Percentiles rank a stretch among this genome's conserved stretches.
Evolutionary conservation across 768 basidiomycete species (phyloP).

Genomic region (Coprinellus micaceus): DNA sequence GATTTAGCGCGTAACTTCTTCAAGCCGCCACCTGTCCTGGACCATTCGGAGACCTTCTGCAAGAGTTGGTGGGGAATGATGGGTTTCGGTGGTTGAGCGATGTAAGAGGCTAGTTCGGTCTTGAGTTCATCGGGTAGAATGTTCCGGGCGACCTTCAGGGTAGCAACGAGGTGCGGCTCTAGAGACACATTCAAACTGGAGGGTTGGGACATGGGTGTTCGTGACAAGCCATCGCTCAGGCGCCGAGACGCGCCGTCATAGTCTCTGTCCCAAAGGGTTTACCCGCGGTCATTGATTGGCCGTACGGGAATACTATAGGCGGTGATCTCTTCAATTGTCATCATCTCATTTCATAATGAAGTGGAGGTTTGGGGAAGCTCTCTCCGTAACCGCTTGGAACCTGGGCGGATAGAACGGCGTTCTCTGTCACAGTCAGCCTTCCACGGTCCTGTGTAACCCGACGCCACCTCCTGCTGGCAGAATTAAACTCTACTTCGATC

Average conservation of each 20-base stretch:
- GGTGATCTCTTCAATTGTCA: neutral
- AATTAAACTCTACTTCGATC: neutral
- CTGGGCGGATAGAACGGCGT: constrained; percentile 11
- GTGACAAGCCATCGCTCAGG: constrained; percentile 7
- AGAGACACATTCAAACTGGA: constrained; percentile 52
- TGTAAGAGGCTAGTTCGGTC: constrained; percentile 35
- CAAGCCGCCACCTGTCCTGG: constrained; percentile 49
- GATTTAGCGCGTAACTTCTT: constrained; percentile 33
- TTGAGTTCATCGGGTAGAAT: constrained; percentile 46
- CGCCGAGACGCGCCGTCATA: constrained; percentile 3
- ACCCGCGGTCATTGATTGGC: neutral
- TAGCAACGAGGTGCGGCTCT: constrained; percentile 56
- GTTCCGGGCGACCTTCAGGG: constrained; percentile 41
- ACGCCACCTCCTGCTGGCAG: neutral
- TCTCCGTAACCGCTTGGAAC: neutral
- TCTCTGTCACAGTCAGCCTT: constrained; percentile 4
- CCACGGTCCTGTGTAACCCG: neutral
- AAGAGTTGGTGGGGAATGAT: constrained; percentile 64
- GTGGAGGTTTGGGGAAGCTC: neutral
- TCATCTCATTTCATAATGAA: neutral
- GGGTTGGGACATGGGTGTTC: constrained; percentile 14
- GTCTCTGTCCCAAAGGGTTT: constrained; percentile 4
- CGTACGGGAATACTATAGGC: neutral
- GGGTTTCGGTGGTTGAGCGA: constrained; percentile 34
- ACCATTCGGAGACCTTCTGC: constrained; percentile 62